A percentile compares a stretch with the other conserved stretches of the same genome.
phyloP scores from a whole-genome alignment of 1,284 basidiomycete species.

The Marasmius tenuissimus region DNA sequence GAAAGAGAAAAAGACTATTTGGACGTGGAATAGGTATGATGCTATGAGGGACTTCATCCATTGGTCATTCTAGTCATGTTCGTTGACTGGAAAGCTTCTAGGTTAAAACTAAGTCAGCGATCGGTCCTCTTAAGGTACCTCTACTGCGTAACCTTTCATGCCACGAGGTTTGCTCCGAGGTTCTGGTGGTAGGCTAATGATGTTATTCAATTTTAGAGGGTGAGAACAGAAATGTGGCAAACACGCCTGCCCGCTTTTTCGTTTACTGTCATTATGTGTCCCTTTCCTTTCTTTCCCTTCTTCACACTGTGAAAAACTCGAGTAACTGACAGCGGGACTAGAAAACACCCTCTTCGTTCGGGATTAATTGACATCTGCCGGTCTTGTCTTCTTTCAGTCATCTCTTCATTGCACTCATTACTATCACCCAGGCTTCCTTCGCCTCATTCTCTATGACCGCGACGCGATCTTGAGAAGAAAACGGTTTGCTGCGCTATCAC shows the following conservation, averaged over 20 bases:
- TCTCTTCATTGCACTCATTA: not conserved
- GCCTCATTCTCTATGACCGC: slow-evolving; percentile 1
- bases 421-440: not conserved
- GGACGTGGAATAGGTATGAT: no score
- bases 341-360: not conserved
- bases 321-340: slow-evolving; percentile 1
- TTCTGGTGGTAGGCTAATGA: not conserved
- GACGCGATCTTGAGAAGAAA: not conserved
- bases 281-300: not conserved
- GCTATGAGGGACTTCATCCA: no score
- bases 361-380: not conserved
- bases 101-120: not conserved
- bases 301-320: not conserved
- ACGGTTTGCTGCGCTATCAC: not conserved
- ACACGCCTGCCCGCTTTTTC: not conserved
- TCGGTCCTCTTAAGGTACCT: not conserved
- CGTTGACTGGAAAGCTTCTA: not conserved
- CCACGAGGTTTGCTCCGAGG: not conserved
- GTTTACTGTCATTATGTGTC: not conserved
- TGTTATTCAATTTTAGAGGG: not conserved
- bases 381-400: not conserved
- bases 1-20: no score
- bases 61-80: no score
- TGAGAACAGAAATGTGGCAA: not conserved
- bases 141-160: not conserved